These are phyloP conservation scores for Fusarium floridanum DNA, from an alignment of 2,329 filamentous ascomycete genomes.

Conservation along the genomic window DNA sequence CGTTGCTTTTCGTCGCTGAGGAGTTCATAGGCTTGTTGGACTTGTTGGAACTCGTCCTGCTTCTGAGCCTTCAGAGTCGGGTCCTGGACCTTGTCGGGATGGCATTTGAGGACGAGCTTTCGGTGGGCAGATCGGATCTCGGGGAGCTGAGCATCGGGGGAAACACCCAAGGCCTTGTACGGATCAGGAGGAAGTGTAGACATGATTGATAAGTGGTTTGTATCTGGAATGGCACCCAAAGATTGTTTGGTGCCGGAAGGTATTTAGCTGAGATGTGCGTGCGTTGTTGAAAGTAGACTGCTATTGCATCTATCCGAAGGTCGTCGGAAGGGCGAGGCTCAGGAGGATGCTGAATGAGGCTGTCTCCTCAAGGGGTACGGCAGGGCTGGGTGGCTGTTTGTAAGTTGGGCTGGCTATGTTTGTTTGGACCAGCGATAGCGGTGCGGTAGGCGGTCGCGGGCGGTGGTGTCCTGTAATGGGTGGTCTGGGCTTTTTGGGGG, in stretches of 20 bases:
- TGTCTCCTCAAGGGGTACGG: constrained; percentile 35
- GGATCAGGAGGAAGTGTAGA: constrained; percentile 76
- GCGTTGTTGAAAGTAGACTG: constrained; percentile 25
- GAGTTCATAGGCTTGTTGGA: constrained; percentile 93
- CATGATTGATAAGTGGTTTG: constrained; percentile 52
- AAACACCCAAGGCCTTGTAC: constrained; percentile 81
- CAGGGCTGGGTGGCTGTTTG: constrained; percentile 40
- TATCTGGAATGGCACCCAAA: constrained; percentile 26
- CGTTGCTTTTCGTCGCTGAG: constrained; percentile 82
- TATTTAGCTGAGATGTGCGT: constrained; percentile 25
- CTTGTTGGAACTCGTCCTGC: constrained; percentile 89
- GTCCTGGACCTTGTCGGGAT: constrained; percentile 92
- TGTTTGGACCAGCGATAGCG: constrained; percentile 32
- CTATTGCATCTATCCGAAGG: constrained; percentile 45
- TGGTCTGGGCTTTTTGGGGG: constrained; percentile 44
- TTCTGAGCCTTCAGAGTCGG: constrained; percentile 81
- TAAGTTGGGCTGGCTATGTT: constrained; percentile 42
- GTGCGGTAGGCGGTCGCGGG: constrained; percentile 22
- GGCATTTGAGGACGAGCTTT: constrained; percentile 88
- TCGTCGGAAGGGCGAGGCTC: constrained; percentile 41
- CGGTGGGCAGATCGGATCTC: constrained; percentile 85
- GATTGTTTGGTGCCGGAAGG: constrained; percentile 26
- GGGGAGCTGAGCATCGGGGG: constrained; percentile 75
- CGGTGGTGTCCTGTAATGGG: constrained; percentile 14
- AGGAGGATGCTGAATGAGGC: constrained; percentile 37